Conservation (phyloP, 805 yeast species). For the Wickerhamomyces mucosus region DNA sequence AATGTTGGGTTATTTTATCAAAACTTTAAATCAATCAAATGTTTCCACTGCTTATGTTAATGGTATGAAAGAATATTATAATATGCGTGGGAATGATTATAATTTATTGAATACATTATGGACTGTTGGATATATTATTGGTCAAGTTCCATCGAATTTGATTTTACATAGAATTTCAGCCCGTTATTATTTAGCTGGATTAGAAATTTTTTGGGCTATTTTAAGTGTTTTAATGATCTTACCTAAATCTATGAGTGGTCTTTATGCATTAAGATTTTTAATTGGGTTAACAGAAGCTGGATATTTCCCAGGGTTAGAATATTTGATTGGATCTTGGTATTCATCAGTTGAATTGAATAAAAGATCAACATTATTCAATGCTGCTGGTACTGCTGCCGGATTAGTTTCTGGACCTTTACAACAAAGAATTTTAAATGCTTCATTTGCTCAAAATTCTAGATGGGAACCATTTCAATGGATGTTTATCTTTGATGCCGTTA, state of each 20-base stretch:
- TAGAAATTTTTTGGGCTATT: slow-evolving; percentile 35
- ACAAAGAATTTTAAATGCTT: slow-evolving; percentile 19
- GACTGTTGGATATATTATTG: slow-evolving; percentile 42
- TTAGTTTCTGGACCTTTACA: slow-evolving; percentile 29
- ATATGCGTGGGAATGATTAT: slow-evolving; percentile 30
- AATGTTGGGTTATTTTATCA: slow-evolving; percentile 35
- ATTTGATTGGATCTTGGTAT: slow-evolving; percentile 27
- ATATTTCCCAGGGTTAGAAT: slow-evolving; percentile 40
- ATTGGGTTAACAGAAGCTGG: slow-evolving; percentile 38
- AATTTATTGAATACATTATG: slow-evolving; percentile 34
- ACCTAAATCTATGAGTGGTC: slow-evolving; percentile 17
- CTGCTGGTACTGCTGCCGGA: slow-evolving; percentile 22
- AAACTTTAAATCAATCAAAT: slow-evolving; percentile 32
- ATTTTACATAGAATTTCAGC: slow-evolving; percentile 34
- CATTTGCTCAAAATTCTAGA: slow-evolving; percentile 24
- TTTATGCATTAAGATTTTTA: slow-evolving; percentile 28
- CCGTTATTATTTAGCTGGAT: slow-evolving; percentile 32
- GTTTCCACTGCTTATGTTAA: slow-evolving; percentile 37
- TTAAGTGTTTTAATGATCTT: slow-evolving; percentile 27
- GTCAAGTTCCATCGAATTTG: slow-evolving; percentile 37
- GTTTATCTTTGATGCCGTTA: slow-evolving; percentile 33
- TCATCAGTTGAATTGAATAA: slow-evolving; percentile 22
- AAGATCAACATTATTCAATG: slow-evolving; percentile 21
- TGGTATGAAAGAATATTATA: slow-evolving; percentile 34
- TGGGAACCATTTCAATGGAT: slow-evolving; percentile 32